Evolutionary conservation across 345 rosid species (phyloP).

Genomic region (Draba incana): DNA sequence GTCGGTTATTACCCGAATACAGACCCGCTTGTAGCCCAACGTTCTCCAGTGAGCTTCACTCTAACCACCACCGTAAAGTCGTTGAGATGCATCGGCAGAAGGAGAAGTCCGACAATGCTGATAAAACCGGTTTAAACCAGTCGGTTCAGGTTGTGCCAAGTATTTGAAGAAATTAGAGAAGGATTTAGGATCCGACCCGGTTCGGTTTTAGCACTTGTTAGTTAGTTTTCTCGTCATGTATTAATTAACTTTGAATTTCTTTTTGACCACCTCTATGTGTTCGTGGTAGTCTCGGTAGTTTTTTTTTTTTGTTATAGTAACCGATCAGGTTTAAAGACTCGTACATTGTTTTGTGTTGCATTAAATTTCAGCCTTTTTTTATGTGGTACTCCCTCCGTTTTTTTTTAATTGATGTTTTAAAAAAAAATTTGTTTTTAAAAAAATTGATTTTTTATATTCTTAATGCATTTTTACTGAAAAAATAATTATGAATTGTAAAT

Average conservation of each 20-base stretch:
- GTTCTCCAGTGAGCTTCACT: conserved; percentile 40
- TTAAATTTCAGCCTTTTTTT: not conserved
- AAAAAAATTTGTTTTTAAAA: not conserved
- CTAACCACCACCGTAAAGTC: conserved; percentile 47
- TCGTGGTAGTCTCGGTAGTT: conserved; percentile 11
- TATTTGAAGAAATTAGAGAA: conserved; percentile 45
- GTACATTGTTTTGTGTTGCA: not conserved
- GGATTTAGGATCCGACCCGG: conserved; percentile 28
- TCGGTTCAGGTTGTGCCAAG: conserved; percentile 44
- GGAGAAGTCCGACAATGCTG: conserved; percentile 32
- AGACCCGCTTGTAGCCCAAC: conserved; percentile 56
- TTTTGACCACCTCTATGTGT: not conserved
- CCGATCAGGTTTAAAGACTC: conserved; percentile 4
- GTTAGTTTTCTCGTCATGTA: not conserved
- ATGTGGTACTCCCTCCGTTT: too few species aligned
- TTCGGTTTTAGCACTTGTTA: conserved; percentile 20
- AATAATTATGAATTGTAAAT: too few species aligned
- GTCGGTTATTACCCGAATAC: conserved; percentile 50
- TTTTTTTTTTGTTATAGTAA: not conserved
- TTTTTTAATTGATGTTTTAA: not conserved
- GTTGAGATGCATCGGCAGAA: conserved; percentile 37
- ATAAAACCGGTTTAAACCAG: conserved; percentile 23
- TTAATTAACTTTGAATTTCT: not conserved
- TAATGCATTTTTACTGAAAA: too few species aligned
- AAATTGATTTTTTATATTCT: too few species aligned